Evolutionary conservation across 2,329 filamentous ascomycete genomes (phyloP), one percentile per base, ranked within the genome.

Genomic region (Mycocentrospora acerina): DNA sequence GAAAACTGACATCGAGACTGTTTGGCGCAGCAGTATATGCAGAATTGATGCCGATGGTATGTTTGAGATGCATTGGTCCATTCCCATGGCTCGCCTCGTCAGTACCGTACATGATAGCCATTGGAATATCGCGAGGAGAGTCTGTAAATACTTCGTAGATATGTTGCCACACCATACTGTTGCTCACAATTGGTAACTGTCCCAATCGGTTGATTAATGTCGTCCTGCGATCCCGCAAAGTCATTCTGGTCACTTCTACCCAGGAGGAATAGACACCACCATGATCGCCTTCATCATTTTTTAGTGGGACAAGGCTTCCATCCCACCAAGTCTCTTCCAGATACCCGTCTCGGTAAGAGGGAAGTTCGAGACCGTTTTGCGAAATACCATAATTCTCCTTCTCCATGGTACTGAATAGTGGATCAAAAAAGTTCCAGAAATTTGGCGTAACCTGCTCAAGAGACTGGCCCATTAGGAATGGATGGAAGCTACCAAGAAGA

Each of bases 261-360:
- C 39, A 42, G 4, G 39, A 36, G 12, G 30, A 42, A 19, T 42
- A 34, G 10, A 26, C 26, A n/a, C 39, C 39, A 15, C 29, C 39
- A 22, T 42, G 27, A 9, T 12, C n/a, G n/a, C 39, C 39, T 4
- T 28, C 4, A 30, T 37, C 33, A 27, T 37, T 26, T 14, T 29
- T 42, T 12, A 42, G 39, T n/a, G 34, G 16, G 12, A 32, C 17
- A 12, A 42, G 33, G 14, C 29, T 22, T 4, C 29, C 29, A 24
- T 42, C 34, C 39, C 39, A 42, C 33, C 33, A 42, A 0, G 33
- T 37, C 22, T 42, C 39, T 19, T 42, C 39, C 3, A 42, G 10
- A 16, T 36, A 37, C 7, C 39, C 39, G 22, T 42, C 7, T 4
- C 39, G 33, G 13, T 11, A 16, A 4, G 30, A n/a, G 7, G 39